Evolutionary conservation across 306 rosid genomes (phyloP).

Genomic region (Prunus campanulata): DNA sequence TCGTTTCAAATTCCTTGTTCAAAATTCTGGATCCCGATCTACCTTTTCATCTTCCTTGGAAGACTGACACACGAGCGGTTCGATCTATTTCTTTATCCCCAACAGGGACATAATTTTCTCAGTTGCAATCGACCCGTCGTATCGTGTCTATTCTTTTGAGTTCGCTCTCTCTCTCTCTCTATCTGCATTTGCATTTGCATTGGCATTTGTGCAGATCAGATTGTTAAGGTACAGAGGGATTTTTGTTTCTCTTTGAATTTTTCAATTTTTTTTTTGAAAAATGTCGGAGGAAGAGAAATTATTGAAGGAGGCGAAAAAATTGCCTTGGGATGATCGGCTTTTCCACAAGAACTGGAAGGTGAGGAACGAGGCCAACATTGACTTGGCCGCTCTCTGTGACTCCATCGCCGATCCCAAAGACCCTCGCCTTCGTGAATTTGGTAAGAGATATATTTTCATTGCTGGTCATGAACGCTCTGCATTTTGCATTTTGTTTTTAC

Average conservation of each 20-base stretch:
- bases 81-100: too few species aligned
- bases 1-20: conserved; percentile 3
- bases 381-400: conserved; percentile 83
- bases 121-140: too few species aligned
- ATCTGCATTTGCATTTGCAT: not conserved
- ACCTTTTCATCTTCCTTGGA: not conserved
- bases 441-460: conserved; percentile 37
- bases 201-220: conserved; percentile 26
- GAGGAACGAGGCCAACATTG: conserved; percentile 87
- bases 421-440: conserved; percentile 90
- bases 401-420: conserved; percentile 98
- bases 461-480: conserved; percentile 10
- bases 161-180: too few species aligned
- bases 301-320: conserved; percentile 93
- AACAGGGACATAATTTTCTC: too few species aligned
- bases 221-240: conserved; percentile 12
- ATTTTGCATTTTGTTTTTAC: conserved; percentile 21
- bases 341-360: conserved; percentile 99
- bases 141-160: too few species aligned
- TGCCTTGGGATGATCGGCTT: conserved; percentile 98
- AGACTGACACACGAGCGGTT: too few species aligned
- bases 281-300: conserved; percentile 94
- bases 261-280: not conserved
- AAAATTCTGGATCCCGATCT: conserved; percentile 29
- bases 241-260: too few species aligned